A percentile compares a stretch with the other conserved stretches of the same genome.
Conservation (phyloP, 768 basidiomycete species). For the Suillus discolor region DNA sequence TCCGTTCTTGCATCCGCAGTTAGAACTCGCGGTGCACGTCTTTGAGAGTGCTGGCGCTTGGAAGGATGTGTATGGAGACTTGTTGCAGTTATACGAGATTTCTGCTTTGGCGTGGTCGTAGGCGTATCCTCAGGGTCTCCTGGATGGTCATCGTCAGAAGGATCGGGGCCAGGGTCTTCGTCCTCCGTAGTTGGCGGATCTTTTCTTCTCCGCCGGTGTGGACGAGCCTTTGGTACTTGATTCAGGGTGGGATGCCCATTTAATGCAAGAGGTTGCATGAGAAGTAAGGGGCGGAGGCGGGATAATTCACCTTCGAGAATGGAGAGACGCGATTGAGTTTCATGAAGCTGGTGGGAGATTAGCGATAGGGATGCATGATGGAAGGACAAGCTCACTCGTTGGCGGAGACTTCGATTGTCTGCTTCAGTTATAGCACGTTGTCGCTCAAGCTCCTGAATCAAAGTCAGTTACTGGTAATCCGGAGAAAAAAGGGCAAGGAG, state of each 20-base stretch:
- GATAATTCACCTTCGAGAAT: slow-evolving; percentile 64
- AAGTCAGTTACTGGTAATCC: slow-evolving; percentile 16
- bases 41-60: slow-evolving; percentile 31
- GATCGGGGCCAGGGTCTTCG: slow-evolving; percentile 23
- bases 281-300: slow-evolving; percentile 66
- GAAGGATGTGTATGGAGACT: slow-evolving; percentile 16
- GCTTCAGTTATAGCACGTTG: slow-evolving; percentile 51
- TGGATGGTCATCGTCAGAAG: slow-evolving; percentile 30
- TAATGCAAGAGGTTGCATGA: slow-evolving; percentile 57
- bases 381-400: slow-evolving; percentile 48
- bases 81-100: slow-evolving; percentile 25
- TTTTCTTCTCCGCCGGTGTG: slow-evolving; percentile 32
- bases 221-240: slow-evolving; percentile 25
- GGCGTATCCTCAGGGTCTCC: slow-evolving; percentile 22
- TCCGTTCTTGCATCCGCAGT: slow-evolving; percentile 70
- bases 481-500: not conserved
- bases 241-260: slow-evolving; percentile 13
- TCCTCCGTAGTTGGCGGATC: slow-evolving; percentile 27
- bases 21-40: slow-evolving; percentile 33
- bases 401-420: slow-evolving; percentile 63
- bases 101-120: slow-evolving; percentile 26
- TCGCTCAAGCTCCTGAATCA: slow-evolving; percentile 56
- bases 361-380: slow-evolving; percentile 1
- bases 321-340: slow-evolving; percentile 54
- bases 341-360: slow-evolving; percentile 49